Conservation (phyloP, 2,329 filamentous ascomycete genomes). For the Trichoderma sp. region DNA sequence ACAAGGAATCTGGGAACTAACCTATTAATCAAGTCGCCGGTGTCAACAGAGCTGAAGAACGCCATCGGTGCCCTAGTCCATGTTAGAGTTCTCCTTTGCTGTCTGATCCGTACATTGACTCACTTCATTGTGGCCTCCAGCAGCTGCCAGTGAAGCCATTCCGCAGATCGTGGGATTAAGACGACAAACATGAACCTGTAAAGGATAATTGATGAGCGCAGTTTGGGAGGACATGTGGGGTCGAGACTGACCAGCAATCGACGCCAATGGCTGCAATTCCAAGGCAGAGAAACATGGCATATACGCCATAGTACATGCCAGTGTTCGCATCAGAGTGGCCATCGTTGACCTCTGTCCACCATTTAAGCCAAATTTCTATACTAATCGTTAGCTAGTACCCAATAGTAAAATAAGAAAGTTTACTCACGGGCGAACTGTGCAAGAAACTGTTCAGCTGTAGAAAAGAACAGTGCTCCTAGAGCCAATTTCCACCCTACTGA, state of each 20-base stretch:
- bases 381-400: not conserved
- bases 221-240: no score
- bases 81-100: constrained; percentile 20
- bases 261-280: constrained; percentile 21
- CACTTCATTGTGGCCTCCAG: constrained; percentile 32
- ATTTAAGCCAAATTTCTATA: constrained; percentile 27
- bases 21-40: constrained; percentile 35
- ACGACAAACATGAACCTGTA: not conserved
- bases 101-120: not conserved
- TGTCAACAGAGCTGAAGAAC: constrained; percentile 37
- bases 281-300: constrained; percentile 20
- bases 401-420: not conserved
- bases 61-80: constrained; percentile 25
- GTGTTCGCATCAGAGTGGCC: constrained; percentile 22
- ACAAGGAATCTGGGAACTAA: not conserved
- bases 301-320: constrained; percentile 25
- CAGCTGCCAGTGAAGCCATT: constrained; percentile 23
- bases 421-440: not conserved
- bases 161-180: constrained; percentile 21
- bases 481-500: not conserved
- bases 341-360: constrained; percentile 26
- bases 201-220: not conserved
- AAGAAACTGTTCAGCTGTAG: not conserved
- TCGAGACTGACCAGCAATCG: constrained; percentile 20
- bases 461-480: not conserved